Conservation (phyloP, 1,139 yeast genomes). For the Suhomyces coccinellae region DNA sequence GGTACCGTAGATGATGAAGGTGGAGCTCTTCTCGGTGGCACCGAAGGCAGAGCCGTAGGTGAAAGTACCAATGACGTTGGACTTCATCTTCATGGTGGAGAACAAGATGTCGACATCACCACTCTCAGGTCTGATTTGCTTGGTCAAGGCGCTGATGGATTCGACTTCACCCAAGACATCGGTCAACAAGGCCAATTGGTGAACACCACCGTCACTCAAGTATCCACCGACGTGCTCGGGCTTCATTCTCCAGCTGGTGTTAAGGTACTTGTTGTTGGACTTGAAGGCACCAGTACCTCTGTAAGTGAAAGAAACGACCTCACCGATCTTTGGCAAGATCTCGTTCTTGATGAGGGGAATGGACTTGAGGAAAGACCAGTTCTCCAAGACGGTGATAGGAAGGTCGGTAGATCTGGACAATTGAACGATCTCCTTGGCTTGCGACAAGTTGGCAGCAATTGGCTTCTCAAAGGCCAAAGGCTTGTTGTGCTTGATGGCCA, state of each 20-base stretch:
- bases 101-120: constrained; percentile 82
- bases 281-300: constrained; percentile 81
- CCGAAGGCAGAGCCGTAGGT: constrained; percentile 92
- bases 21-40: constrained; percentile 67
- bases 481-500: constrained; percentile 68
- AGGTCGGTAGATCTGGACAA: constrained; percentile 56
- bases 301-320: constrained; percentile 72
- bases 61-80: constrained; percentile 80
- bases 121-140: constrained; percentile 69
- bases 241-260: constrained; percentile 79
- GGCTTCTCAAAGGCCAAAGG: constrained; percentile 88
- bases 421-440: constrained; percentile 76
- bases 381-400: constrained; percentile 79
- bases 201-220: constrained; percentile 93
- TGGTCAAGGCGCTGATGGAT: constrained; percentile 68
- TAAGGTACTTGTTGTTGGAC: constrained; percentile 60
- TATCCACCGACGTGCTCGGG: constrained; percentile 93
- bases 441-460: constrained; percentile 78
- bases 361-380: constrained; percentile 73
- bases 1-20: constrained; percentile 71
- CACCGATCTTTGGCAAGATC: constrained; percentile 69
- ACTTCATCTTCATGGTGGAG: constrained; percentile 61
- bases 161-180: constrained; percentile 77
- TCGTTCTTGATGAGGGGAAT: constrained; percentile 51
- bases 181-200: constrained; percentile 83